Evolutionary conservation across 768 basidiomycete species (phyloP), one percentile per base, ranked within the genome.

Genomic region (Rhodotorula taiwanensis): DNA sequence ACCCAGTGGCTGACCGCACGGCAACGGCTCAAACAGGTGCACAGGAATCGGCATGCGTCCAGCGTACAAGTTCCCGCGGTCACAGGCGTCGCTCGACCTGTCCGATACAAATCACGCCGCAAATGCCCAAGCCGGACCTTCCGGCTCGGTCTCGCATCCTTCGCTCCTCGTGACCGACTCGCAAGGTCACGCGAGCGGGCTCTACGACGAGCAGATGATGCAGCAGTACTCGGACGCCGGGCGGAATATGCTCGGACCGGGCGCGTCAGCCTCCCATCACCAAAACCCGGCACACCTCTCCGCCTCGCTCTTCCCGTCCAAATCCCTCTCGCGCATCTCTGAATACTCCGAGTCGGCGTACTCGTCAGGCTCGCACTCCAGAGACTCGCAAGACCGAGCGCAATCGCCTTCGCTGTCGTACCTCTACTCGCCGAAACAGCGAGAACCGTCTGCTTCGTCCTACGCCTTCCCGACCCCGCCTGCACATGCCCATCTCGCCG

Each of bases 341-440:
- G 62, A 63, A 31, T 63, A 63, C 62, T 63, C 62, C 9, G 52
- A 57, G 44, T 63, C 62, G 25, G 62, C 56, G 20, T 63, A 63
- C 45, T 63, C 62, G 28, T 45, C 27, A 20, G 52, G 30, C 33
- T n/a, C 51, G 25, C n/a, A n/a, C n/a, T 45, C 62, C 28, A 34
- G 57, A 15, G 41, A 57, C 55, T 52, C 62, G 62, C n/a, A 47
- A 8, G 50, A 63, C 16, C 51, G 55, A 3, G n/a, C 43, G 3
- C 3, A 27, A 20, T 30, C 39, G 16, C 21, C 60, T 4, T 8
- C 48, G 18, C 51, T 25, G 25, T 48, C 39, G n/a, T 20, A 39
- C 44, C 61, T 4, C 23, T 49, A 1, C 27, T 42, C 39, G 47
- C 39, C 15, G 11, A 23, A 18, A 36, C 13, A 20, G n/a, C 56